Base-by-base conservation (phyloP, 257 asterid species). In the Plantago major region DNA sequence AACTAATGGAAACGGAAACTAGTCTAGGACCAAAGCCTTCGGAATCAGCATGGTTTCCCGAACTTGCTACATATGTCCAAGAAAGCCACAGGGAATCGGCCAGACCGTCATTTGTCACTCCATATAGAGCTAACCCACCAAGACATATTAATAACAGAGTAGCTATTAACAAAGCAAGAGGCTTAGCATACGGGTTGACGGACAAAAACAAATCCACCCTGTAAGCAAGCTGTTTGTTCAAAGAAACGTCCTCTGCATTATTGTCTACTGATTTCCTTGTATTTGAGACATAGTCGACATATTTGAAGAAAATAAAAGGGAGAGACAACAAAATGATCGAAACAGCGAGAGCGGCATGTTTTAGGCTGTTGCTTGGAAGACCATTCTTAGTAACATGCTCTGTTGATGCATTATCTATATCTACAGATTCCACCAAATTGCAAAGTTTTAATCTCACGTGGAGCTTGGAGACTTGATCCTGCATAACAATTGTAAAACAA, bases 61-160 rank as follows among this genome's bases (percentile, higher is more conserved):
- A 80, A 79, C 74, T 81, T 42, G 94, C 97, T 45, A 86, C 79
- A 70, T 86, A 89, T 40, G 95, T 82, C 97, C 97, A 89, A 49
- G 95, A 89, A 60, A 89, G 72, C 97, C 94, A 89, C 64, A 89
- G 81, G 67, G 84, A 80, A 76, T 82, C 87, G 6, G 94, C 89
- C 75, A 89, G 71, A 68, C 86, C 56, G 67, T 84, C 94, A 63
- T 79, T 78, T 60, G 89, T 84, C 71, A 89, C 94, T 51, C 97
- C 95, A 76, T 67, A 89, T 55, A 89, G 94, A 55, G 95, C 87
- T 49, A 89, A 77, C 42, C 94, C 97, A 11, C 97, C 91, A 43
- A 89, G 76, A 67, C 85, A 71, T 75, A 89, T 86, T 60, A 86
- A 77, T 67, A 89, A 69, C 42, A 89, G 62, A 12, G 97, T 89